Percentiles rank a stretch among this genome's conserved stretches.
These are phyloP conservation scores for Cytospora piceicola DNA, from an alignment of 2,329 filamentous ascomycete genomes.

Conservation along the genomic window DNA sequence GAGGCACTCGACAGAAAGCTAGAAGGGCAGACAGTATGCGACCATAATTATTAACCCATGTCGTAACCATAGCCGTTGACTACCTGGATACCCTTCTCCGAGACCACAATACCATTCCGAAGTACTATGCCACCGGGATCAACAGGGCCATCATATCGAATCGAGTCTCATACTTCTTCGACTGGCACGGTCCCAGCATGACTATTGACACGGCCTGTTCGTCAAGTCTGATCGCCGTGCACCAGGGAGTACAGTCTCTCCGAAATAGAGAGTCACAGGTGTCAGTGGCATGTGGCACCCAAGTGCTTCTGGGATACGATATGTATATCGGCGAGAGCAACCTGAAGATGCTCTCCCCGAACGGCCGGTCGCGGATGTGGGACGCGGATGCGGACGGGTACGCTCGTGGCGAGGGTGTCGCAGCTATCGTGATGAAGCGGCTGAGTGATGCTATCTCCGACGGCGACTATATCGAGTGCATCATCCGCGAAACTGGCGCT, in stretches of 20 bases:
- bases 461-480: constrained; percentile 44
- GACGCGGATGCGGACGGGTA: constrained; percentile 55
- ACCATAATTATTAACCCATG: too few species aligned
- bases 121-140: constrained; percentile 41
- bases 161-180: constrained; percentile 46
- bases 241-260: constrained; percentile 43
- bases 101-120: constrained; percentile 32
- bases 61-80: too few species aligned
- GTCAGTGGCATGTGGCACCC: constrained; percentile 42
- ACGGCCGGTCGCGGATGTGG: constrained; percentile 46
- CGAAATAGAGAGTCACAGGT: constrained; percentile 38
- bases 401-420: constrained; percentile 55
- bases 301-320: constrained; percentile 41
- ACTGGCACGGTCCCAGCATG: constrained; percentile 46
- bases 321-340: constrained; percentile 42
- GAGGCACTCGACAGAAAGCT: too few species aligned
- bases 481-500: constrained; percentile 48
- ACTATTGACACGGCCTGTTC: constrained; percentile 52
- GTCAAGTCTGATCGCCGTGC: constrained; percentile 44
- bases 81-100: constrained; percentile 31
- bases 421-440: constrained; percentile 51
- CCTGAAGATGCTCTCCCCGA: constrained; percentile 44
- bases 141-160: constrained; percentile 41
- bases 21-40: too few species aligned
- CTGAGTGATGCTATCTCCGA: constrained; percentile 50